Evolutionary conservation across 176 grass and related monocot species (phyloP).

Genomic region (Cocos nucifera): DNA sequence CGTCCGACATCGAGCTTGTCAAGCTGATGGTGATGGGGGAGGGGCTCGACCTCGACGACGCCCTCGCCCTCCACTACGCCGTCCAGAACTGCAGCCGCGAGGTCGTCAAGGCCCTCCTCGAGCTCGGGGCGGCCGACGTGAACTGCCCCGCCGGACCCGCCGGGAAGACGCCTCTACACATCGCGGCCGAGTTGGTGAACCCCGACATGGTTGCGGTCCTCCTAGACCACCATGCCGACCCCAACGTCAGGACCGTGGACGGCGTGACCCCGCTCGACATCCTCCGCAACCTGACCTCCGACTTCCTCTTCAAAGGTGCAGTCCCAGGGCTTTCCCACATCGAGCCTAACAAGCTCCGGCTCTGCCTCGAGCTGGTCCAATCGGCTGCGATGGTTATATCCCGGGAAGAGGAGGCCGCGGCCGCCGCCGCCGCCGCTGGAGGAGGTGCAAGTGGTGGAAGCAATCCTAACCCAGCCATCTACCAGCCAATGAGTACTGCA

Average conservation of each 20-base stretch:
- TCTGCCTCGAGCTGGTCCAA: constrained; percentile 95
- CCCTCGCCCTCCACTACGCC: constrained; percentile 85
- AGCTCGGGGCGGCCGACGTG: constrained; percentile 94
- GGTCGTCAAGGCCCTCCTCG: constrained; percentile 94
- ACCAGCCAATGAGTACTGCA: no score
- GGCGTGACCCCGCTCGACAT: constrained; percentile 80
- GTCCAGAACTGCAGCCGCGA: constrained; percentile 84
- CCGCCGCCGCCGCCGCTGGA: constrained; percentile 8
- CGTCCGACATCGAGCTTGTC: constrained; percentile 93
- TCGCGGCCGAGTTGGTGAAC: constrained; percentile 88
- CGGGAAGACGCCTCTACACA: constrained; percentile 72
- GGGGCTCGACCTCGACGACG: constrained; percentile 90
- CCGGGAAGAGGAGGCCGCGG: constrained; percentile 39
- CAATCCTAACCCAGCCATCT: no score
- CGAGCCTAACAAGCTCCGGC: constrained; percentile 92
- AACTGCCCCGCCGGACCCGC: constrained; percentile 68
- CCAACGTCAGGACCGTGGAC: constrained; percentile 67
- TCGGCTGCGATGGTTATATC: constrained; percentile 80
- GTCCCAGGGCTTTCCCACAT: constrained; percentile 83
- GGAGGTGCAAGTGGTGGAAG: constrained; percentile 15
- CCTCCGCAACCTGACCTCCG: constrained; percentile 82
- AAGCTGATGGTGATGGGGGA: constrained; percentile 99
- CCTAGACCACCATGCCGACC: constrained; percentile 95
- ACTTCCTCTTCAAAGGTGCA: constrained; percentile 98
- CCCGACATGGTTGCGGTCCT: constrained; percentile 95